Percentiles rank a stretch among this genome's conserved stretches.
phyloP scores from a whole-genome alignment of 2,329 filamentous ascomycete genomes.

The Fusarium citri region DNA sequence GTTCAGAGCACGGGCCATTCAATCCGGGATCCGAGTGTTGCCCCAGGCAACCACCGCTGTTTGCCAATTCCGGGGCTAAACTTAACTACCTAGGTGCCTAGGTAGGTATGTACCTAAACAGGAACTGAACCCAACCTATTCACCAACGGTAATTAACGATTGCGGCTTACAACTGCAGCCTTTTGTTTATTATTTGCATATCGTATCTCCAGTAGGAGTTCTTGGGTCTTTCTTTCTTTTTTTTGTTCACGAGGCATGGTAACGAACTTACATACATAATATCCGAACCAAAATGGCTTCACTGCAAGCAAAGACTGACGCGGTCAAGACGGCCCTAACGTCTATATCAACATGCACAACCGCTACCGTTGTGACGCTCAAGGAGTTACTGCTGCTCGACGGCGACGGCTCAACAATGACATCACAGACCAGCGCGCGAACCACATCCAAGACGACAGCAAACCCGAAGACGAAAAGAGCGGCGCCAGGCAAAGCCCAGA shows the following conservation, averaged over 20 bases:
- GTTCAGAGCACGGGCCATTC: slow-evolving; percentile 39
- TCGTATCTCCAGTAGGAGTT: slow-evolving; percentile 42
- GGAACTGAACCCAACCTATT: background rate
- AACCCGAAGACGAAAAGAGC: slow-evolving; percentile 43
- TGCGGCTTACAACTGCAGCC: slow-evolving; percentile 31
- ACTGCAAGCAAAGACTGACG: slow-evolving; percentile 57
- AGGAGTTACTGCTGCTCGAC: slow-evolving; percentile 58
- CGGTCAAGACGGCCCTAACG: slow-evolving; percentile 66
- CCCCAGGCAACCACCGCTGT: slow-evolving; percentile 52
- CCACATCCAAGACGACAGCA: slow-evolving; percentile 45
- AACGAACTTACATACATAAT: slow-evolving; percentile 45
- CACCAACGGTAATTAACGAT: slow-evolving; percentile 20
- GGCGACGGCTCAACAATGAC: slow-evolving; percentile 44
- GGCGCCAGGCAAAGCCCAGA: slow-evolving; percentile 7
- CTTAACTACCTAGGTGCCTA: background rate
- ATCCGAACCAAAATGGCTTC: slow-evolving; percentile 55
- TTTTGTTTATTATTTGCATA: slow-evolving; percentile 40
- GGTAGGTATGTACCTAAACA: slow-evolving; percentile 6
- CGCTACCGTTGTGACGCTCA: slow-evolving; percentile 59
- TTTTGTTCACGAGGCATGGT: slow-evolving; percentile 50
- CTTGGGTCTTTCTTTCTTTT: slow-evolving; percentile 8
- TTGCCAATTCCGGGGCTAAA: slow-evolving; percentile 45
- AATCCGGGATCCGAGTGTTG: slow-evolving; percentile 47
- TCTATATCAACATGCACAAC: slow-evolving; percentile 66
- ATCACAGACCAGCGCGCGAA: slow-evolving; percentile 44